These are phyloP conservation scores for Colletotrichum caudatum DNA, from an alignment of 2,329 filamentous ascomycete species.

Conservation along the genomic window DNA sequence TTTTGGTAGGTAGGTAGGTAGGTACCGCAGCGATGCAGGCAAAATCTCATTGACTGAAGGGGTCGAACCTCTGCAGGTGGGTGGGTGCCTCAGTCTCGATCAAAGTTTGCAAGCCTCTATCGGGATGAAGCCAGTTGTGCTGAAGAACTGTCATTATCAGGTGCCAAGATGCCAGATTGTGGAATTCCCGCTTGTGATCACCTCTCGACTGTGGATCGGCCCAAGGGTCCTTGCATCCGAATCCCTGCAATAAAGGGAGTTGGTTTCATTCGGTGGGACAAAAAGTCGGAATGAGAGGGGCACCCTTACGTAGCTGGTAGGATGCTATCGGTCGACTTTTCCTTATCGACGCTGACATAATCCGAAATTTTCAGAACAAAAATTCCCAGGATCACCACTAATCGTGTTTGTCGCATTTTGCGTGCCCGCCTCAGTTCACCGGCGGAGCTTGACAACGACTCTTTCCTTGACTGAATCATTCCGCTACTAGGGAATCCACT, in stretches of 20 bases:
- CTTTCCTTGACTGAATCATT: slow-evolving; percentile 4
- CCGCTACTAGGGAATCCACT: background rate
- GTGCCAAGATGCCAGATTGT: slow-evolving; percentile 40
- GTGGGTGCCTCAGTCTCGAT: slow-evolving; percentile 2
- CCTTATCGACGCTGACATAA: slow-evolving; percentile 29
- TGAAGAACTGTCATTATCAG: slow-evolving; percentile 34
- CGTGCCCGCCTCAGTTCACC: slow-evolving; percentile 5
- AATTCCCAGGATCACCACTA: background rate
- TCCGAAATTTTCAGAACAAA: slow-evolving; percentile 20
- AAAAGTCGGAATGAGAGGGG: background rate
- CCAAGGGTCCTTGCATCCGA: slow-evolving; percentile 8
- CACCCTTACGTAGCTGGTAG: too few relatives aligned
- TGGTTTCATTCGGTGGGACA: slow-evolving; percentile 13
- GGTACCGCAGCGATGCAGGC: background rate
- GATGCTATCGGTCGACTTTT: slow-evolving; percentile 25
- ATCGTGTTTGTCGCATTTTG: background rate
- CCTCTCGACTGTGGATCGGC: slow-evolving; percentile 28
- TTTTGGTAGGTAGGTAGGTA: background rate
- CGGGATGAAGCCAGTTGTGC: slow-evolving; percentile 21
- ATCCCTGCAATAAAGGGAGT: slow-evolving; percentile 12
- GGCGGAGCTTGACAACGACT: background rate
- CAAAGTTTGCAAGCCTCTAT: slow-evolving; percentile 18
- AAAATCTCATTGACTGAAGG: background rate
- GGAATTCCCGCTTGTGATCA: slow-evolving; percentile 35
- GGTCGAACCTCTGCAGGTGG: background rate